phyloP scores from a whole-genome alignment of 805 yeast species.

The Lipomyces sp. region DNA sequence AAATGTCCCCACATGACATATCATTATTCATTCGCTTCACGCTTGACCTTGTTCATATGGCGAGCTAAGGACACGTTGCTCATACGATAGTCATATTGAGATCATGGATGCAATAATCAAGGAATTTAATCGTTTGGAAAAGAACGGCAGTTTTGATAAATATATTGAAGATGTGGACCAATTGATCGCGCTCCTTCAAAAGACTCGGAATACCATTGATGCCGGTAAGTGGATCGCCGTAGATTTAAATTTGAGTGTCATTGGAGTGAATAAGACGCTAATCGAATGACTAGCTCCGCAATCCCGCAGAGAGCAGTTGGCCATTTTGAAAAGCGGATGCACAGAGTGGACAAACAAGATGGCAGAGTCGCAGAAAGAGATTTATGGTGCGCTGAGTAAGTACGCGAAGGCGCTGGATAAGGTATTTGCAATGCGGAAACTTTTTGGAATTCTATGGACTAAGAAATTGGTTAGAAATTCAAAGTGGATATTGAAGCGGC shows the following conservation, averaged over 20 bases:
- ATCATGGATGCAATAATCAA: slow-evolving; percentile 44
- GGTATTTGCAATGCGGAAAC: slow-evolving; percentile 30
- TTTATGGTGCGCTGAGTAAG: slow-evolving; percentile 41
- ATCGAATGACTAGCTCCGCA: slow-evolving; percentile 21
- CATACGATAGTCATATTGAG: not conserved
- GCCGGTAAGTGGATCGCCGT: slow-evolving; percentile 18
- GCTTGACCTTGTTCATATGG: not conserved
- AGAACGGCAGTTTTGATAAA: slow-evolving; percentile 43
- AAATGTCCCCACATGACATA: not conserved
- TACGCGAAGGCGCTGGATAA: slow-evolving; percentile 46
- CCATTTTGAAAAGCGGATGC: slow-evolving; percentile 23
- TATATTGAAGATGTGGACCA: slow-evolving; percentile 44
- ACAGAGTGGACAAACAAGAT: slow-evolving; percentile 36
- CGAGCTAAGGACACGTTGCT: not conserved
- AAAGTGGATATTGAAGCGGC: slow-evolving; percentile 32
- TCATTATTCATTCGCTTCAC: too few species aligned
- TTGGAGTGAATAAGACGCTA: not conserved
- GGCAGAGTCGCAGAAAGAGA: slow-evolving; percentile 40
- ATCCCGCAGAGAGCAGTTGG: slow-evolving; percentile 30
- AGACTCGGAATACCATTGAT: slow-evolving; percentile 40
- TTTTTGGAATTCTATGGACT: not conserved
- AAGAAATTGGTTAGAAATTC: slow-evolving; percentile 24
- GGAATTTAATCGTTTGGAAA: slow-evolving; percentile 44
- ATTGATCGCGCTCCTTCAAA: slow-evolving; percentile 41
- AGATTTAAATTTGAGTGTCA: not conserved